Evolutionary conservation across 441 rosid genomes (phyloP).

Genomic region (Omphalea diandra): DNA sequence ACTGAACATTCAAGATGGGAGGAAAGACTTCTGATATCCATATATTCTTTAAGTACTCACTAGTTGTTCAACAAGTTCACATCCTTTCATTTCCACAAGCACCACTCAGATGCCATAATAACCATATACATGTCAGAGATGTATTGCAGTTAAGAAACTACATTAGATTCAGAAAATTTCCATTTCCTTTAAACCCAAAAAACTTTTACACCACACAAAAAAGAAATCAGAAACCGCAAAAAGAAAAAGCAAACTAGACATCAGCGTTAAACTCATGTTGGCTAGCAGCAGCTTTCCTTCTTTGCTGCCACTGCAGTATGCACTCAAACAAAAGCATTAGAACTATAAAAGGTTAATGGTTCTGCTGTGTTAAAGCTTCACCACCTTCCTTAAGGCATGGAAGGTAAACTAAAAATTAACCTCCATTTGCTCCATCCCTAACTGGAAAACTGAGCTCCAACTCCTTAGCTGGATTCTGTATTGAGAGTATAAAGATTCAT

Average conservation of each 20-base stretch:
- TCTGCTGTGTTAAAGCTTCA: conserved; percentile 34
- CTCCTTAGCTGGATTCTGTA: conserved; percentile 58
- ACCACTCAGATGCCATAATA: not conserved
- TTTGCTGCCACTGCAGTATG: conserved; percentile 30
- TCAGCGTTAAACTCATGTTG: conserved; percentile 29
- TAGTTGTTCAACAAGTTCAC: not conserved
- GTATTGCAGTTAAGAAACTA: conserved; percentile 7
- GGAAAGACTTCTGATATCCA: not conserved
- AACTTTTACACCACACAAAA: conserved; percentile 27
- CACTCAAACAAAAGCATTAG: conserved; percentile 27
- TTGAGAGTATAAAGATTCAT: conserved; percentile 47
- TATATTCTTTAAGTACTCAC: not conserved
- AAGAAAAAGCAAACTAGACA: conserved; percentile 28
- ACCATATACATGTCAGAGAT: not conserved
- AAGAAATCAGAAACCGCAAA: conserved; percentile 24
- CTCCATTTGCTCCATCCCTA: conserved; percentile 68
- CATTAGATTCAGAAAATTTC: conserved; percentile 17
- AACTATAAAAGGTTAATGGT: conserved; percentile 27
- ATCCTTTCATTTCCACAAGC: conserved; percentile 10
- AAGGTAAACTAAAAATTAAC: conserved; percentile 52
- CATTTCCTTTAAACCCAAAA: conserved; percentile 21
- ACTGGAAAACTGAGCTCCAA: conserved; percentile 58
- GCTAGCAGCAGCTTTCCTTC: conserved; percentile 39
- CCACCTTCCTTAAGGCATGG: conserved; percentile 39
- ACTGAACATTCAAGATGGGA: too few species aligned